Conservation (phyloP, 2,329 filamentous ascomycete species). For the Exophiala sp. region DNA sequence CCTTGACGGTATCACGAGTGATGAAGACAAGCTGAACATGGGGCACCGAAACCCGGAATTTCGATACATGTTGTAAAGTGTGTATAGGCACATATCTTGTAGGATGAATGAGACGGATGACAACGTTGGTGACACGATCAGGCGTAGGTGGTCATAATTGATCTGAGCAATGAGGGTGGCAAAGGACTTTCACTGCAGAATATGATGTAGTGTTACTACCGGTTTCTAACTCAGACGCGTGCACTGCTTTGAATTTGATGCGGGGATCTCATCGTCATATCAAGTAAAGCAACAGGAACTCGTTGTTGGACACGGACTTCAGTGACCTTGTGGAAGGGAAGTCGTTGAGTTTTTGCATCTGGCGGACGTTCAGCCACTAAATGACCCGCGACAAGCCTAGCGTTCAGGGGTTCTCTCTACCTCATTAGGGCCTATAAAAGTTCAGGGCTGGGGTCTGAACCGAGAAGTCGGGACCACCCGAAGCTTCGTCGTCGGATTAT, state of each 20-base stretch:
- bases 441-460: no score
- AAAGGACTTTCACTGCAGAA: background rate
- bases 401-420: no score
- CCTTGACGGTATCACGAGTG: slow-evolving; percentile 34
- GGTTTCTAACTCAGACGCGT: background rate
- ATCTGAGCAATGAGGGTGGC: background rate
- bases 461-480: no score
- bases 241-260: background rate
- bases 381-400: no score
- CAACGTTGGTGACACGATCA: background rate
- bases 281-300: no score
- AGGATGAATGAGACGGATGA: background rate
- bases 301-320: no score
- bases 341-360: no score
- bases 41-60: slow-evolving; percentile 34
- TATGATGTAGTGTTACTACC: background rate
- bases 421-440: no score
- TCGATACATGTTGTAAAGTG: slow-evolving; percentile 15
- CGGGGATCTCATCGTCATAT: background rate
- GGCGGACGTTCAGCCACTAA: no score
- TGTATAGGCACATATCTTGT: background rate
- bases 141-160: background rate
- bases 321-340: no score
- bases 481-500: no score
- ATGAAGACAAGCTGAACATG: slow-evolving; percentile 31